Evolutionary conservation across 768 basidiomycete genomes (phyloP).

Genomic region (Boletus rubropictus): DNA sequence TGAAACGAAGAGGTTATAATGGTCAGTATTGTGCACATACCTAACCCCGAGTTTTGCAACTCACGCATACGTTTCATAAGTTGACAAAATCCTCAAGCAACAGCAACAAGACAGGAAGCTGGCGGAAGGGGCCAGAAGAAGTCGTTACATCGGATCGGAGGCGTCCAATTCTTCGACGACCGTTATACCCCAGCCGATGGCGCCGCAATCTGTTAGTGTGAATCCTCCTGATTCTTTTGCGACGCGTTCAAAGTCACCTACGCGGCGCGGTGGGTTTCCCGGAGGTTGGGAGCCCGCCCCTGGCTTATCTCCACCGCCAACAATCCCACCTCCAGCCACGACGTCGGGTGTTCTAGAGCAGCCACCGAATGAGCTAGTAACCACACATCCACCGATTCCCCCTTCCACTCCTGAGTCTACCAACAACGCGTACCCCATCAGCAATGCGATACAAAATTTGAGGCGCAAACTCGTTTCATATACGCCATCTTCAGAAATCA

Average conservation of each 20-base stretch:
- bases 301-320: conserved; percentile 9
- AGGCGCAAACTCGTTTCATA: conserved; percentile 25
- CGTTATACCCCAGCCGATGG: conserved; percentile 8
- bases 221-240: background rate
- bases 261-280: conserved; percentile 14
- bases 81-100: conserved; percentile 85
- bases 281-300: conserved; percentile 22
- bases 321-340: background rate
- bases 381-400: background rate
- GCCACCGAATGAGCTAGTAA: conserved; percentile 1
- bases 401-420: conserved; percentile 6
- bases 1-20: conserved; percentile 83
- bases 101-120: conserved; percentile 64
- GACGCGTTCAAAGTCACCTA: conserved; percentile 18
- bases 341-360: conserved; percentile 6
- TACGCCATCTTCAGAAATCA: conserved; percentile 15
- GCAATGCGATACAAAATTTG: conserved; percentile 23
- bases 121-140: conserved; percentile 40
- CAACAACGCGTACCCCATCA: conserved; percentile 4
- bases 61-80: conserved; percentile 34
- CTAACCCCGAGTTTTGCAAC: conserved; percentile 1
- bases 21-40: conserved; percentile 37
- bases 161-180: conserved; percentile 3
- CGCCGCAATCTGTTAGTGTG: conserved; percentile 10
- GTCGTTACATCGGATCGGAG: conserved; percentile 21